A percentile compares a stretch with the other conserved stretches of the same genome.
These are phyloP conservation scores for Hypoxylon sp. DNA, from an alignment of 2,329 filamentous ascomycete genomes.

Conservation along the genomic window DNA sequence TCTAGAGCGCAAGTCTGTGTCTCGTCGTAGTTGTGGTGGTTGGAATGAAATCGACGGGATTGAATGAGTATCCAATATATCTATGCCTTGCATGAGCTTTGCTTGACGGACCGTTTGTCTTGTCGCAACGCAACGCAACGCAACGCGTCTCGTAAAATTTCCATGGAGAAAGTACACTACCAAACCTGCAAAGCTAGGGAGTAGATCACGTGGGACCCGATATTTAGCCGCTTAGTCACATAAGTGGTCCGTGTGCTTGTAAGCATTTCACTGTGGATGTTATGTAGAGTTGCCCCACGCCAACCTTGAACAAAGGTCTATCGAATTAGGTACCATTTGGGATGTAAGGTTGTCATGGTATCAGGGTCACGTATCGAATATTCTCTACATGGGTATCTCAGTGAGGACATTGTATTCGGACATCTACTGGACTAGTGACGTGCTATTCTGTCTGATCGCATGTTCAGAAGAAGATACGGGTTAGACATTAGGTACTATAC, in stretches of 20 bases:
- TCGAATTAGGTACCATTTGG: too few species aligned
- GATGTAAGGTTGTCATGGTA: too few species aligned
- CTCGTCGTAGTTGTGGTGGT: constrained; percentile 10
- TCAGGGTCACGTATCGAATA: too few species aligned
- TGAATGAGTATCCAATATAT: constrained; percentile 20
- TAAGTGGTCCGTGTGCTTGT: not conserved
- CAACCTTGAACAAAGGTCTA: too few species aligned
- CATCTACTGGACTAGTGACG: too few species aligned
- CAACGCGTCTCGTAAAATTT: constrained; percentile 45
- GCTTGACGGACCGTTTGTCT: constrained; percentile 28
- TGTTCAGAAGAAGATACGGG: constrained; percentile 3
- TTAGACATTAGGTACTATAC: constrained; percentile 43
- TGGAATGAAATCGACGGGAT: constrained; percentile 27
- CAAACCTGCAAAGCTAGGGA: constrained; percentile 15
- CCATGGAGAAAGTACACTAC: constrained; percentile 14
- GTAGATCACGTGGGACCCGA: constrained; percentile 31
- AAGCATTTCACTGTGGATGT: too few species aligned
- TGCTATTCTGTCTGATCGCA: too few species aligned
- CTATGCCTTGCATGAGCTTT: constrained; percentile 42
- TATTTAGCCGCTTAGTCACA: constrained; percentile 8
- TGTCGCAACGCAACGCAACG: constrained; percentile 37
- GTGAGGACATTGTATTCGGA: too few species aligned
- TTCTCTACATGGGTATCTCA: too few species aligned
- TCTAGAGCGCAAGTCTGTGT: constrained; percentile 1
- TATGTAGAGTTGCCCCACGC: too few species aligned